Conservation (phyloP, 2,329 filamentous ascomycete species). For the Phoma sp. region DNA sequence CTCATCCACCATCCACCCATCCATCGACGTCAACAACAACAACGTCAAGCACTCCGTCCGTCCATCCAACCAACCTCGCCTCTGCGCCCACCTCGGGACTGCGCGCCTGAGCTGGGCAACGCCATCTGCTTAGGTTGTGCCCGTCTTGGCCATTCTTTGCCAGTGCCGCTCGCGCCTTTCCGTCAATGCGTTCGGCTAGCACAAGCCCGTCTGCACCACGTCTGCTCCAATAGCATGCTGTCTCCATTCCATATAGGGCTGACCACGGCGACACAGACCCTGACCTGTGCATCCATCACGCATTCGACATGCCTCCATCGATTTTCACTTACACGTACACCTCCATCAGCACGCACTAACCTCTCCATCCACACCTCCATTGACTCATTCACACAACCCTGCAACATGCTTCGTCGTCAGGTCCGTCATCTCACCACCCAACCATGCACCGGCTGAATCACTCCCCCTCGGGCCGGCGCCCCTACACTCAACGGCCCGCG, state of each 20-base stretch:
- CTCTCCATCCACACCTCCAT: too few relatives aligned
- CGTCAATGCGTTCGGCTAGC: slow-evolving; percentile 20
- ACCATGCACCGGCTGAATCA: slow-evolving; percentile 10
- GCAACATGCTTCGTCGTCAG: too few relatives aligned
- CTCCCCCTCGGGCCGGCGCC: slow-evolving; percentile 18
- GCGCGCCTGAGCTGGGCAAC: slow-evolving; percentile 7
- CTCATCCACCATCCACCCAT: too few relatives aligned
- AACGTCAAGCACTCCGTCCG: background rate
- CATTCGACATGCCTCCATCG: too few relatives aligned
- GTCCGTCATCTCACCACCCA: background rate
- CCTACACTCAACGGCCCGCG: slow-evolving; percentile 14
- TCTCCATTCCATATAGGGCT: slow-evolving; percentile 23
- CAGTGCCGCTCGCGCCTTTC: slow-evolving; percentile 17
- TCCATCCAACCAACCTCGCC: slow-evolving; percentile 23
- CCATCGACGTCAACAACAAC: too few relatives aligned
- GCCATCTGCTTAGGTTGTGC: slow-evolving; percentile 9
- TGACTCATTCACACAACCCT: too few relatives aligned
- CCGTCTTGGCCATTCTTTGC: slow-evolving; percentile 11
- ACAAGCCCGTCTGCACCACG: slow-evolving; percentile 20
- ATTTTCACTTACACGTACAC: too few relatives aligned
- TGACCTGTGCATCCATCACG: background rate
- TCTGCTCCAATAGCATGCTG: slow-evolving; percentile 17
- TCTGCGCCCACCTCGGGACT: slow-evolving; percentile 10
- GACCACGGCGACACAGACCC: slow-evolving; percentile 25
- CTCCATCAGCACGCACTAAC: too few relatives aligned